Conservation (phyloP, 345 rosid genomes). For the Camelina hispida region DNA sequence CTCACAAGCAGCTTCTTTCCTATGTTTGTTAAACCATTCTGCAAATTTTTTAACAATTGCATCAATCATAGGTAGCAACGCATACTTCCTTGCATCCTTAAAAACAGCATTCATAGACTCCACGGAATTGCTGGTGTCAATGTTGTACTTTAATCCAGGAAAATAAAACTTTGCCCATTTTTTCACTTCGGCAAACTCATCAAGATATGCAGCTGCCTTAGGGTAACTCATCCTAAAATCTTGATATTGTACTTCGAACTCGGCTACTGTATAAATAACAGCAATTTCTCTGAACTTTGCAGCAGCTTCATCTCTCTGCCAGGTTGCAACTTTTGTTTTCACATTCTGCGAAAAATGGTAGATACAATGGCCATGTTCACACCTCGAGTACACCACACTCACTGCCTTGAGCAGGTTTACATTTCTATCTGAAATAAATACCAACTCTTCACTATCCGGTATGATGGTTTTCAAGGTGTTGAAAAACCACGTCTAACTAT, state of each 20-base stretch:
- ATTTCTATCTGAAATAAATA: no score
- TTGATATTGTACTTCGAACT: not conserved
- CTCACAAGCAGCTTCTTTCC: no score
- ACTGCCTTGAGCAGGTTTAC: no score
- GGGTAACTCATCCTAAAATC: not conserved
- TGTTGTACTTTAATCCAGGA: no score
- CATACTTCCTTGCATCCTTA: no score
- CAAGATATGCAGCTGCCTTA: not conserved
- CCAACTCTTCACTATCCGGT: not conserved
- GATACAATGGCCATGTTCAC: not conserved
- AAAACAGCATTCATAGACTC: no score
- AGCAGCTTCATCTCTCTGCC: not conserved
- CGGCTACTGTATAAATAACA: not conserved
- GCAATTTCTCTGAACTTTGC: not conserved
- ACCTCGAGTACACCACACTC: not conserved
- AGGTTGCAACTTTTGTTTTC: not conserved
- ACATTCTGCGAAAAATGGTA: not conserved
- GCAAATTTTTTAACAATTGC: no score
- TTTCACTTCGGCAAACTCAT: not conserved
- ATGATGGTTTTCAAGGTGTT: not conserved
- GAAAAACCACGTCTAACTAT: not conserved
- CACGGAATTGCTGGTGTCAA: no score
- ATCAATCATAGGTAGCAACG: no score
- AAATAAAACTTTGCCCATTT: not conserved
- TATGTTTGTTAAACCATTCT: no score